Base-by-base conservation (phyloP, 2,329 filamentous ascomycete genomes). In the Raffaelea arxii region DNA sequence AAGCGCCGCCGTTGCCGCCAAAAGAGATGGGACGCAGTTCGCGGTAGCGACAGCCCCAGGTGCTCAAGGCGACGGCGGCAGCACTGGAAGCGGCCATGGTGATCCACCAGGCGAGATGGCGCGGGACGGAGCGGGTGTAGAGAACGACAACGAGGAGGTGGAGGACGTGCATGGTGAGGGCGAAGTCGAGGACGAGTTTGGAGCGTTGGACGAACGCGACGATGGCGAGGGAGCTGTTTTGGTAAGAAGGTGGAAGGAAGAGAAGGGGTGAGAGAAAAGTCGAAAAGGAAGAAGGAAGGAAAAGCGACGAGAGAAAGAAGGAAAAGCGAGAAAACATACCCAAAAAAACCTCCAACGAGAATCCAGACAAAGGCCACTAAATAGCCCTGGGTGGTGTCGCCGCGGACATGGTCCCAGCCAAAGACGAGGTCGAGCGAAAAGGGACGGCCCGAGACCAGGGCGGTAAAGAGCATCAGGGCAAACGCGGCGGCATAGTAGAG, bases 141-240 rank as follows among this genome's bases (percentile, higher is more conserved):
- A 95, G 62, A 19, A 81, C 82, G 24, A 86, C 60, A 25, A 63
- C 53, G 47, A 59, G 39, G 21, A 65, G 55, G 51, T 65, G 63
- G 43, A 65, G 51, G 32, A 49, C 49, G 55, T 66, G 61, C 18
- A 96, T 77, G 3, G 91, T 95, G 22, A 96, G 70, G 25, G 88
- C 86, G 63, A 97, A 98, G 66, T 98, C 92, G 55, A 88, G 88
- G 43, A 97, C 86, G 50, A 97, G 84, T 64, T 97, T 97, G 41
- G 85, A 92, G 51, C 92, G 87, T 19, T 84, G 82, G 55, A 98
- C 80, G 48, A 97, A 71, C 46, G 91, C 67, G 43, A 95, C 79
- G 48, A 96, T 83, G 37, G 88, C 85, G 49, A 94, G 79, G 37
- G 87, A 80, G 61, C 91, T 97, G 59, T 49, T n/a, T n/a, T n/a